These are phyloP conservation scores for Carex sylvatica DNA, from an alignment of 202 grass and related monocot genomes.

Conservation along the genomic window DNA sequence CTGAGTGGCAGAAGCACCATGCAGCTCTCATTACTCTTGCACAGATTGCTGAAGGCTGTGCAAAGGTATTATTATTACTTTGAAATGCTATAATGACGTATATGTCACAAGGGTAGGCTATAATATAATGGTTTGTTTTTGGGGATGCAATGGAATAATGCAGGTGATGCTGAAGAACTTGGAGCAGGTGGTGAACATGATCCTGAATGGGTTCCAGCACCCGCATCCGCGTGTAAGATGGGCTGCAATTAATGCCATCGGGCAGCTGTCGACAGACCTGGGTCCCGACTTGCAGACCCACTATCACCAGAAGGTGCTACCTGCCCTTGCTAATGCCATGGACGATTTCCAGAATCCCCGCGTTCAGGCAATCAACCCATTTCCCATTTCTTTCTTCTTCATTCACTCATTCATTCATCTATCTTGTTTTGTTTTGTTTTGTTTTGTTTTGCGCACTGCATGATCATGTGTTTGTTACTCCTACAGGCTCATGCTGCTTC, in stretches of 20 bases:
- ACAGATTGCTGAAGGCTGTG: constrained; percentile 96
- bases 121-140: not conserved
- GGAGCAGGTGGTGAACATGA: constrained; percentile 91
- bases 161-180: constrained; percentile 98
- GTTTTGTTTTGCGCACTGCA: not conserved
- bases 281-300: constrained; percentile 92
- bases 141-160: not conserved
- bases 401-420: too few species aligned
- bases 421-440: not conserved
- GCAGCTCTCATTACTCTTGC: constrained; percentile 91
- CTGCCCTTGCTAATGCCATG: constrained; percentile 89
- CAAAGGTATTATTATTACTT: constrained; percentile 49
- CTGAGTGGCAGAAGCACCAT: constrained; percentile 98
- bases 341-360: constrained; percentile 97
- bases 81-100: too few species aligned
- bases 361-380: constrained; percentile 47
- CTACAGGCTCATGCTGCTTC: constrained; percentile 90
- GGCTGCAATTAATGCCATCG: constrained; percentile 95
- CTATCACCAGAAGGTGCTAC: constrained; percentile 82
- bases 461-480: not conserved
- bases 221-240: constrained; percentile 83
- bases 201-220: constrained; percentile 79
- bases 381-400: too few species aligned
- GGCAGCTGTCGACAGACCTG: constrained; percentile 92
- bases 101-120: not conserved